These are phyloP conservation scores for Wallemia ichthyophaga DNA, from an alignment of 1,284 basidiomycete genomes.

Conservation along the genomic window DNA sequence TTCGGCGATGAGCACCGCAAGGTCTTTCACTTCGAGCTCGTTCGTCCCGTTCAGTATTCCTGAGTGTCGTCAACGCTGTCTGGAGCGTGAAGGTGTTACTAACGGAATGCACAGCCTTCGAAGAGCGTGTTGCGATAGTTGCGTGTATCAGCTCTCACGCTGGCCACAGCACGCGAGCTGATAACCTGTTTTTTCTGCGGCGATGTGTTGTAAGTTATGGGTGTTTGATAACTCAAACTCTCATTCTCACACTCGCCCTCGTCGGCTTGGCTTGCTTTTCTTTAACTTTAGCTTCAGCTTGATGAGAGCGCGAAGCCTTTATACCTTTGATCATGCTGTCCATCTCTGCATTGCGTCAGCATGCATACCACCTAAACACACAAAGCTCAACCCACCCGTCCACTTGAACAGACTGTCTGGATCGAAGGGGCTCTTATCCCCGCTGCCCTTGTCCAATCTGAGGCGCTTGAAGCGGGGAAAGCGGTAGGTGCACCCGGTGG, in stretches of 20 bases:
- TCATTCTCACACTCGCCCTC: not conserved
- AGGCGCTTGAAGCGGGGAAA: conserved; percentile 60
- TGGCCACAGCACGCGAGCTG: not conserved
- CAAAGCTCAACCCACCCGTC: not conserved
- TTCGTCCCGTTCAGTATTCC: conserved; percentile 4
- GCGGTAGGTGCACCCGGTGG: conserved; percentile 20
- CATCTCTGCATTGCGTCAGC: not conserved
- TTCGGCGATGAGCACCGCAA: conserved; percentile 25
- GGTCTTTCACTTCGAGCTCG: conserved; percentile 8
- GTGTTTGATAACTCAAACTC: too few species aligned
- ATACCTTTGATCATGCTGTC: not conserved
- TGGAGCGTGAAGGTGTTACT: not conserved
- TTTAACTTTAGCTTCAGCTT: not conserved
- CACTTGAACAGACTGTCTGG: not conserved
- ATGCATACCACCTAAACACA: not conserved
- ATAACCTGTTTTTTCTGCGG: not conserved
- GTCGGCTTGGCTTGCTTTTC: not conserved
- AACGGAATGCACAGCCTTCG: not conserved
- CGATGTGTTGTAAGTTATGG: not conserved
- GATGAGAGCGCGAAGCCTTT: not conserved
- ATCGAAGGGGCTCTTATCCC: not conserved
- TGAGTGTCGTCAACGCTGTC: conserved; percentile 19
- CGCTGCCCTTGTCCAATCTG: conserved; percentile 14
- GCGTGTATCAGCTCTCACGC: not conserved
- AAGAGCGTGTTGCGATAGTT: not conserved